Evolutionary conservation across 1,139 yeast species (phyloP).

Genomic region (Geotrichum restrictum): DNA sequence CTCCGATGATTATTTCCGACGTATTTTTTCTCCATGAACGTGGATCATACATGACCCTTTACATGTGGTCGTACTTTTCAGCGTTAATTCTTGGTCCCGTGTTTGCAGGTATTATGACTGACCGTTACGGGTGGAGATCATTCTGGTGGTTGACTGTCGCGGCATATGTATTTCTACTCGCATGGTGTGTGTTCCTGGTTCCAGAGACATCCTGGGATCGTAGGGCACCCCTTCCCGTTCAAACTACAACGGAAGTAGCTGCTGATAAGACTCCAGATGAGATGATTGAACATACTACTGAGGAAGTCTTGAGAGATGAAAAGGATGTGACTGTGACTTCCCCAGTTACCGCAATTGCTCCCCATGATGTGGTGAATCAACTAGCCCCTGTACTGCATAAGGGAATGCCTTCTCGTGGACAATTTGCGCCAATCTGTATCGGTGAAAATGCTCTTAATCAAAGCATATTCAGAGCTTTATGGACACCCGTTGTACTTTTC

Average conservation of each 20-base stretch:
- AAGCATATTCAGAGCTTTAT: slow-evolving; percentile 4
- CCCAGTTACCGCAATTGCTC: neutral
- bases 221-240: slow-evolving; percentile 22
- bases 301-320: neutral
- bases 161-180: slow-evolving; percentile 58
- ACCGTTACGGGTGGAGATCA: slow-evolving; percentile 52
- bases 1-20: slow-evolving; percentile 43
- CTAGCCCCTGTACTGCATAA: slow-evolving; percentile 31
- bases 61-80: slow-evolving; percentile 70
- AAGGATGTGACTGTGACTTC: too few species aligned
- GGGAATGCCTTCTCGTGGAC: slow-evolving; percentile 32
- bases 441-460: neutral
- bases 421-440: slow-evolving; percentile 24
- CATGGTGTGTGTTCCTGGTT: slow-evolving; percentile 53
- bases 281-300: neutral
- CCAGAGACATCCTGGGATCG: slow-evolving; percentile 75
- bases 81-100: slow-evolving; percentile 77
- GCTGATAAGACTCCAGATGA: neutral
- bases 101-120: slow-evolving; percentile 64
- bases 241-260: slow-evolving; percentile 6
- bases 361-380: neutral
- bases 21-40: slow-evolving; percentile 67
- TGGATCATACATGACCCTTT: slow-evolving; percentile 71
- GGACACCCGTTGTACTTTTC: slow-evolving; percentile 15
- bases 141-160: slow-evolving; percentile 77